Evolutionary conservation across 495 filamentous ascomycete genomes (phyloP), one percentile per base, ranked within the genome.

Genomic region (Trichoderma asperelloides): DNA sequence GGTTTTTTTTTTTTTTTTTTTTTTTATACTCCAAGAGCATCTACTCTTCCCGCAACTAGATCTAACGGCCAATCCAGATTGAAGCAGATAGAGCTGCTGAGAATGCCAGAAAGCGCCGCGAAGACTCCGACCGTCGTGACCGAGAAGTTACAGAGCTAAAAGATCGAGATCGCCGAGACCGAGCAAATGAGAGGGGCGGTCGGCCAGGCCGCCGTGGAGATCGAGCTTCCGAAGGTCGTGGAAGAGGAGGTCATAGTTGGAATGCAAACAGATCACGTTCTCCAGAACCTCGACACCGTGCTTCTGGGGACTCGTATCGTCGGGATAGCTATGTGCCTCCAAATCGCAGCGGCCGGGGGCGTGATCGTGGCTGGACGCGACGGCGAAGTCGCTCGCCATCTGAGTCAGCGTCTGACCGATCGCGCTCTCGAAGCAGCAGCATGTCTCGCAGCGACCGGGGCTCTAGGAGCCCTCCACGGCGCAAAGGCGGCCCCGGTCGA

Each of bases 21-120:
- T n/a, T n/a, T n/a, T n/a, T n/a, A n/a, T n/a, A 39, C 43, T 37
- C 39, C 60, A 8, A 4, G 28, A 28, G 47, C 62, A 41, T 30
- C 16, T 25, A n/a, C 11, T 33, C 12, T 16, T 47, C 25, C 60
- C 18, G 49, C 12, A 64, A 65, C 66, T 60, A n/a, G 11, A 27
- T 33, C 55, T 73, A 43, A 77, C 70, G 65, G 55, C 33, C 51
- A 39, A 39, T 4, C 68, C 71, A 96, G 94, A 86, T 90, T 51
- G 89, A 93, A 65, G 88, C 90, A 12, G 91, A 96, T 69, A 92
- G 88, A 74, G 90, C 88, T 49, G 90, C 90, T 3, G 91, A 92
- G 76, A 85, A 90, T 67, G 84, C 84, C 18, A 87, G 88, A 62
- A 71, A 75, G 47, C 83, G 84, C 67, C 86, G 88, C 37, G 86